A percentile compares a stretch with the other conserved stretches of the same genome.
Conservation (phyloP, 352 stramenopile species). For the Pythium graminicola region DNA sequence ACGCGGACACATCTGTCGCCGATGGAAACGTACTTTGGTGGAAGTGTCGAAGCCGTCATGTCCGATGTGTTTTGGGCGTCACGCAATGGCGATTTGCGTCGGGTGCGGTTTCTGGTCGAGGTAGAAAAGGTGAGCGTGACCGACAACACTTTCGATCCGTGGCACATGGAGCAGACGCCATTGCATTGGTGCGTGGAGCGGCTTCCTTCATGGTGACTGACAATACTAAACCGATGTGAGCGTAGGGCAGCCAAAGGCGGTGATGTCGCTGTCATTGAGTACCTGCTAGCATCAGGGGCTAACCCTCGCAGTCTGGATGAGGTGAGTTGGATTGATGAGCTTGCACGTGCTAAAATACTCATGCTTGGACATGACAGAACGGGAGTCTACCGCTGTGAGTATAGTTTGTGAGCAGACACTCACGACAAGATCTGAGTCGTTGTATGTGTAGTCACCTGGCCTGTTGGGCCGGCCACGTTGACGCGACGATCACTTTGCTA, state of each 20-base stretch:
- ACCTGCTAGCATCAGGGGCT: conserved; percentile 43
- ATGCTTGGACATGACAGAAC: conserved; percentile 25
- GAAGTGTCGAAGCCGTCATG: conserved; percentile 42
- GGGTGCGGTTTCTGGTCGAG: conserved; percentile 53
- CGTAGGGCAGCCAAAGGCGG: conserved; percentile 66
- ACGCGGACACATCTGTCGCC: conserved; percentile 39
- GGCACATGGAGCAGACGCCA: conserved; percentile 66
- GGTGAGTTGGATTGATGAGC: conserved; percentile 19
- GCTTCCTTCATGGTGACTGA: not conserved
- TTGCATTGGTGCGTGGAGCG: conserved; percentile 45
- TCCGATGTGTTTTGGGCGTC: conserved; percentile 67
- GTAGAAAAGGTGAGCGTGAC: conserved; percentile 40
- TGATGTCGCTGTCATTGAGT: conserved; percentile 38
- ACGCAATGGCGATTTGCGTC: conserved; percentile 51
- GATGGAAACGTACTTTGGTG: conserved; percentile 62
- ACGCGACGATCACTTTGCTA: conserved; percentile 45
- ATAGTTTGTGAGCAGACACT: not conserved
- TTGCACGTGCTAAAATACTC: not conserved
- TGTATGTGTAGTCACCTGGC: conserved; percentile 39
- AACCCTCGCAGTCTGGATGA: conserved; percentile 48
- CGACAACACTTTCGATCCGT: conserved; percentile 53
- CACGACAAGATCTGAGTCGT: not conserved
- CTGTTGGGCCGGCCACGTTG: conserved; percentile 59
- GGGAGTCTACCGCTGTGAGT: conserved; percentile 60
- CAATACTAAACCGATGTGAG: not conserved